phyloP scores from a whole-genome alignment of 495 filamentous ascomycete genomes.

The Aspergillus steynii region DNA sequence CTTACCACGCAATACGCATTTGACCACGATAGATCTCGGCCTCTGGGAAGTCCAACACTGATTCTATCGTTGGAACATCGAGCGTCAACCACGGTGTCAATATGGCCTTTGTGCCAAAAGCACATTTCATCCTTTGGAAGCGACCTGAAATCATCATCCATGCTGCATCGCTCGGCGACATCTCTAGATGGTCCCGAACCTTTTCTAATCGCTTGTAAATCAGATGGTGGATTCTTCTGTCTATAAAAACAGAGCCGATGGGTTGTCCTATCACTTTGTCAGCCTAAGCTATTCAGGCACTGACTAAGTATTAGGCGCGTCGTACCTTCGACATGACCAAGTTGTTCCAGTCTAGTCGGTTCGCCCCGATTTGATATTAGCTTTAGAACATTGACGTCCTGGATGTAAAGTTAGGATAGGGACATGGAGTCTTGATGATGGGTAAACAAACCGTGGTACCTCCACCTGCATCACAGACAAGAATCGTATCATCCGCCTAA shows the following conservation, averaged over 20 bases:
- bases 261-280: constrained; percentile 25
- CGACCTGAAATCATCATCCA: constrained; percentile 37
- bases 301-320: not conserved
- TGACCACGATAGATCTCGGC: constrained; percentile 32
- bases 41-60: constrained; percentile 23
- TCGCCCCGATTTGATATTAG: constrained; percentile 29
- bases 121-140: constrained; percentile 42
- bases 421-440: not conserved
- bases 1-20: constrained; percentile 36
- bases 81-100: constrained; percentile 29
- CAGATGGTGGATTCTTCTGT: constrained; percentile 29
- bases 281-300: not conserved
- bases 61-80: constrained; percentile 28
- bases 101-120: constrained; percentile 34
- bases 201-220: constrained; percentile 26
- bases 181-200: constrained; percentile 21
- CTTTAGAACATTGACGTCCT: constrained; percentile 43
- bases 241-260: constrained; percentile 44
- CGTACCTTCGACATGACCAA: constrained; percentile 41
- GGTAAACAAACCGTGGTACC: constrained; percentile 48
- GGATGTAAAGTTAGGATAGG: not conserved
- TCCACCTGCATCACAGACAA: constrained; percentile 58
- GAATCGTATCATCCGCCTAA: constrained; percentile 43
- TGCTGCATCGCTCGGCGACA: constrained; percentile 24
- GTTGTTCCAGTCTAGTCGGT: constrained; percentile 34